phyloP scores from a whole-genome alignment of 139 green algal genomes.

The Chlamydomonas schloesseri region DNA sequence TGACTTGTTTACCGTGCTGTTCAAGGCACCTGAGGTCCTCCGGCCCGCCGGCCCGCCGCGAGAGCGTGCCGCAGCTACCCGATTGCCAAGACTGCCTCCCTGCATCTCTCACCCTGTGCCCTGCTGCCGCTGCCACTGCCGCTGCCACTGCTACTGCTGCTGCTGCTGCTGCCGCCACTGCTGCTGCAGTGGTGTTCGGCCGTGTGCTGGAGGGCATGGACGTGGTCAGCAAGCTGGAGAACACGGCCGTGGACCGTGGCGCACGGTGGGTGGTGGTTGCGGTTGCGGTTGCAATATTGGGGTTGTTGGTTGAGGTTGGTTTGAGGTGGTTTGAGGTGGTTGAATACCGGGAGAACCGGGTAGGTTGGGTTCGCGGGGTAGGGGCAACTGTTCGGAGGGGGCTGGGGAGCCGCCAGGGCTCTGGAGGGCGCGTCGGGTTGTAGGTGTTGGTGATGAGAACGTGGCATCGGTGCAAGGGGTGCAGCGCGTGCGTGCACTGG shows the following conservation, averaged over 20 bases:
- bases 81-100: no score
- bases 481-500: no score
- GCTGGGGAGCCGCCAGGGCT: no score
- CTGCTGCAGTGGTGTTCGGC: slow-evolving; percentile 53
- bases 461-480: no score
- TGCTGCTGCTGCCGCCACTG: slow-evolving; percentile 57
- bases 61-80: no score
- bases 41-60: no score
- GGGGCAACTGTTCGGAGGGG: not conserved
- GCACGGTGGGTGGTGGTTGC: not conserved
- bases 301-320: no score
- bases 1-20: no score
- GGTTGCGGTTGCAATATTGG: no score
- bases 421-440: not conserved
- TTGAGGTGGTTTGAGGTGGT: not conserved
- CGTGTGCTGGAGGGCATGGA: slow-evolving; percentile 56
- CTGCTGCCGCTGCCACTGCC: not conserved
- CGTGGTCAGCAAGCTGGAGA: slow-evolving; percentile 36
- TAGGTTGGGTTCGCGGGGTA: no score
- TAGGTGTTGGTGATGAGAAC: not conserved
- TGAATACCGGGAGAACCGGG: not conserved
- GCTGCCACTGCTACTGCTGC: not conserved
- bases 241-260: not conserved
- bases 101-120: not conserved
- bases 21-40: no score